phyloP scores from a whole-genome alignment of 768 basidiomycete genomes.

The Leucocoprinus leucothites region DNA sequence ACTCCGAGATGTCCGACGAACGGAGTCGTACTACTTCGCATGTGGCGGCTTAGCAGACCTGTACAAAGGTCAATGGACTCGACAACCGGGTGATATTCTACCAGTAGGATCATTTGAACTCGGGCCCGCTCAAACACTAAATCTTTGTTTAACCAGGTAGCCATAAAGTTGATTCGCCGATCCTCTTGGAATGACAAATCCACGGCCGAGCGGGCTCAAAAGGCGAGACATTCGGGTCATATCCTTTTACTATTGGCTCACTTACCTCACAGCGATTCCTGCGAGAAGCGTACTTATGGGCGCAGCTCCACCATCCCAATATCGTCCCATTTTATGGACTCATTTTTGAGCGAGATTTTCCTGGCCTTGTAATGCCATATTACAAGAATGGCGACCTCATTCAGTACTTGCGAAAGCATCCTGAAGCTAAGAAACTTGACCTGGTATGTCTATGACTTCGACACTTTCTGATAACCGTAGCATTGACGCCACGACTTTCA shows the following conservation, averaged over 20 bases:
- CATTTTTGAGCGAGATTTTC: constrained; percentile 13
- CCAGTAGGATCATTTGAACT: background rate
- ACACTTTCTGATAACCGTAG: no score
- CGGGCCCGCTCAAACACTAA: no score
- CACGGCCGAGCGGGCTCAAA: background rate
- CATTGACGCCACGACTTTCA: no score
- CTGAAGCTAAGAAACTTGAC: constrained; percentile 8
- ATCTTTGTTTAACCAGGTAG: constrained; percentile 11
- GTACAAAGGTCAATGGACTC: constrained; percentile 14
- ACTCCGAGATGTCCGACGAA: constrained; percentile 5
- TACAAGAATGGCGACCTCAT: constrained; percentile 16
- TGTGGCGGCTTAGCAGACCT: constrained; percentile 17
- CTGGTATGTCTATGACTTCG: constrained; percentile 2
- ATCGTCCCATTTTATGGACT: constrained; percentile 18
- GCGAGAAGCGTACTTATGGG: constrained; percentile 15
- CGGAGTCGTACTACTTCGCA: constrained; percentile 13
- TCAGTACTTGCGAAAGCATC: constrained; percentile 10
- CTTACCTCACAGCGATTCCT: constrained; percentile 9
- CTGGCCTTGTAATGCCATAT: constrained; percentile 17
- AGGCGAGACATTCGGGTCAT: background rate
- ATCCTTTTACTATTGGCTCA: no score
- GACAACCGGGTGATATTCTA: background rate
- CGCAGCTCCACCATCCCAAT: constrained; percentile 12
- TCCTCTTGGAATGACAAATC: constrained; percentile 3
- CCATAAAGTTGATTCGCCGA: constrained; percentile 11